phyloP scores from a whole-genome alignment of 2,329 filamentous ascomycete genomes.

The Shiraia sp. region DNA sequence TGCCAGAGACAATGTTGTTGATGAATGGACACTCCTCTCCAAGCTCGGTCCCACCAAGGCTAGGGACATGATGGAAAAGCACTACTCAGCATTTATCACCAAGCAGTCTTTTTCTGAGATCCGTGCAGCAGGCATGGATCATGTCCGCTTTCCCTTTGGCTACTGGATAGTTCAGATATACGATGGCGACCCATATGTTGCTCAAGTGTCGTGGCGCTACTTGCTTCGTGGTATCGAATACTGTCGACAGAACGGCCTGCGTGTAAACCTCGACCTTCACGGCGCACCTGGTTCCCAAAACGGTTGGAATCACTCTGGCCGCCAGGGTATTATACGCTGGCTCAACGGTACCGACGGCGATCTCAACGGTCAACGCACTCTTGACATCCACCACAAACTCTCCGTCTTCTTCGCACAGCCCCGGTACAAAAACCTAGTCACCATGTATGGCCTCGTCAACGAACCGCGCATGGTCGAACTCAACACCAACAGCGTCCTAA shows the following conservation, averaged over 20 bases:
- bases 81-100: constrained; percentile 88
- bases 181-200: constrained; percentile 83
- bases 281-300: constrained; percentile 93
- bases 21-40: constrained; percentile 80
- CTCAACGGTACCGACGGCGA: constrained; percentile 85
- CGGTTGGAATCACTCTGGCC: constrained; percentile 95
- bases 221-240: constrained; percentile 91
- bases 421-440: constrained; percentile 87
- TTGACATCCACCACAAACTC: constrained; percentile 85
- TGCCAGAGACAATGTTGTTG: constrained; percentile 68
- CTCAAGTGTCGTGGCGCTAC: constrained; percentile 88
- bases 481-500: constrained; percentile 66
- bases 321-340: constrained; percentile 81
- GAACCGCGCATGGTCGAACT: constrained; percentile 83
- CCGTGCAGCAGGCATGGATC: constrained; percentile 84
- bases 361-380: constrained; percentile 75
- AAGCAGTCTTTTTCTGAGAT: constrained; percentile 86
- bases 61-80: constrained; percentile 74
- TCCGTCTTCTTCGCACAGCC: constrained; percentile 92
- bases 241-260: constrained; percentile 86
- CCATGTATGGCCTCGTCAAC: constrained; percentile 93
- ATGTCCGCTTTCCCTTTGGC: constrained; percentile 92
- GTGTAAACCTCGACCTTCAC: constrained; percentile 92
- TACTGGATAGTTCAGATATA: constrained; percentile 94
- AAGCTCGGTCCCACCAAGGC: constrained; percentile 70